phyloP scores from a whole-genome alignment of 2,329 filamentous ascomycete species.

The Curvularia eragrostidis region DNA sequence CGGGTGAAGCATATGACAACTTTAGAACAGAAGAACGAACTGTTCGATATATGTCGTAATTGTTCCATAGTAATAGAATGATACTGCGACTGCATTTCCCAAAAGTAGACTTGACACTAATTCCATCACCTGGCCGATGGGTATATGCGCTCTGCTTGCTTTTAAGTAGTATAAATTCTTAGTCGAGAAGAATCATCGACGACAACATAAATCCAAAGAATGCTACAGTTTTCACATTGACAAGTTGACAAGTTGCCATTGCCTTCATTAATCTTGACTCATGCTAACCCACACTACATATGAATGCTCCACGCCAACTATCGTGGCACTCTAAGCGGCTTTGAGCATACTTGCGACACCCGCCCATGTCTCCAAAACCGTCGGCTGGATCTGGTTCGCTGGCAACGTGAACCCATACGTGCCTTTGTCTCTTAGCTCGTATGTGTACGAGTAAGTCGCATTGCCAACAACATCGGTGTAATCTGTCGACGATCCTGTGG shows the following conservation, averaged over 20 bases:
- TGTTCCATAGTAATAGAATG: neutral
- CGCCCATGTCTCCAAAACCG: constrained; percentile 57
- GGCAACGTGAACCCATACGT: constrained; percentile 58
- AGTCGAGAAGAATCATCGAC: neutral
- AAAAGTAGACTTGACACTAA: neutral
- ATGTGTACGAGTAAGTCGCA: constrained; percentile 55
- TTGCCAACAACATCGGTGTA: constrained; percentile 53
- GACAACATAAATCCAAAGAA: neutral
- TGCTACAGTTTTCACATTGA: neutral
- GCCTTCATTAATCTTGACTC: neutral
- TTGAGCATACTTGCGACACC: constrained; percentile 44
- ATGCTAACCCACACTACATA: neutral
- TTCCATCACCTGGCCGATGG: neutral
- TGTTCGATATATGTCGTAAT: neutral
- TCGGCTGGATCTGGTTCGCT: constrained; percentile 57
- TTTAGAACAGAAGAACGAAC: neutral
- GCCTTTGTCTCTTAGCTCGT: constrained; percentile 59
- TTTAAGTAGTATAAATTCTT: neutral
- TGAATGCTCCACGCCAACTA: neutral
- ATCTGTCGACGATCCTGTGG: constrained; percentile 55
- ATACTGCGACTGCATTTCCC: neutral
- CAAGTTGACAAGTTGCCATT: neutral
- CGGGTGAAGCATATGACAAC: neutral
- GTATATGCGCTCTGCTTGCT: neutral
- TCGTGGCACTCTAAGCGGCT: constrained; percentile 23